Base-by-base conservation (phyloP, 73 alveolate species). In the Paramecium biaurelia region DNA sequence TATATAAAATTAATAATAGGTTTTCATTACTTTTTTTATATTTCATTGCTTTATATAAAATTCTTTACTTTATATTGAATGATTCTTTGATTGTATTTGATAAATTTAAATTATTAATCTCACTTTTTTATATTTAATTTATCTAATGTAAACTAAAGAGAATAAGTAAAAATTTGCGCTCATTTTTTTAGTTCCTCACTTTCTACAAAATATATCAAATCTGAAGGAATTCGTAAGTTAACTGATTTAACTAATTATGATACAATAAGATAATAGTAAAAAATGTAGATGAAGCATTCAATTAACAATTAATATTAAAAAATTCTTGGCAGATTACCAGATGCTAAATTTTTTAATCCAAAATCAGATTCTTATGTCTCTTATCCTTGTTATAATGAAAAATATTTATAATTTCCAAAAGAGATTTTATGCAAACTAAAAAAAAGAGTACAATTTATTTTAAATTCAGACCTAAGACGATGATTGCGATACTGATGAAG, bases 391-490 rank as follows among this genome's bases (percentile, higher is more conserved):
- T 63, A 63, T 63, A 63, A 63, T 63, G 84, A 63, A 26, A 63
- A 63, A 32, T 63, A 63, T 63, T 63, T 63, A 32, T 12, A 20
- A 10, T 63, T 63, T 63, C 47, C 84, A 26, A 63, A 26, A 63
- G 84, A 63, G 26, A 63, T 63, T 1, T 26, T 32, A 32, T 1
- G 53, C 30, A 63, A 63, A n/a, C 45, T 63, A 63, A 63, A 63
- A 63, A 63, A 63, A 63, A 63, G 84, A 18, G 84, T 63, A 63
- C 84, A 30, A 63, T 63, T 63, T 63, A 63, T 63, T 63, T 30
- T 63, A 63, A 63, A 63, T 63, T 63, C 26, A 30, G 84, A 30
- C 41, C 8, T 30, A 63, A 63, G 84, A 63, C 3, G 84, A 63
- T 63, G 84, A 63, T 32, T 63, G 84, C 6, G 84, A 63, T 14